Evolutionary conservation across 345 rosid genomes (phyloP).

Genomic region (Eucalyptus marginata): DNA sequence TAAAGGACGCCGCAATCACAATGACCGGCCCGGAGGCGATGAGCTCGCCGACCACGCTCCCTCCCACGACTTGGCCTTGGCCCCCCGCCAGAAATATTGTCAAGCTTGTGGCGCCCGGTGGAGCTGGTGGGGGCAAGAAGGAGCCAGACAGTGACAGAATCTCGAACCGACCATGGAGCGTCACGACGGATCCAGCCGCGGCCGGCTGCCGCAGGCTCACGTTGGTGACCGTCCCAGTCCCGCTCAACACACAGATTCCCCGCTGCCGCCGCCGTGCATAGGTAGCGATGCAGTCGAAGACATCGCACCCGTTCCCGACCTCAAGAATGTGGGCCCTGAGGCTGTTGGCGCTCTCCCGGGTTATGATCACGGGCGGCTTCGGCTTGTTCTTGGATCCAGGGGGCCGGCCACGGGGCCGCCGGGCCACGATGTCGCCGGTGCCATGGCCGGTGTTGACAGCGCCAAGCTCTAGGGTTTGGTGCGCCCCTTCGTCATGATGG

Average conservation of each 20-base stretch:
- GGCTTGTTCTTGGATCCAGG: slow-evolving; percentile 92
- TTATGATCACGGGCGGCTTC: slow-evolving; percentile 84
- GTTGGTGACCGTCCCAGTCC: slow-evolving; percentile 91
- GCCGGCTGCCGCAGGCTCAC: slow-evolving; percentile 88
- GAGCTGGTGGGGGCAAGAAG: slow-evolving; percentile 94
- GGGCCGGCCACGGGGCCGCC: slow-evolving; percentile 91
- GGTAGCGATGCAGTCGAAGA: slow-evolving; percentile 73
- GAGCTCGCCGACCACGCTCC: slow-evolving; percentile 91
- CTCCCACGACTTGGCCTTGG: slow-evolving; percentile 94
- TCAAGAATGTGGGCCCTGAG: slow-evolving; percentile 99
- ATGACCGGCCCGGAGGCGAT: slow-evolving; percentile 90
- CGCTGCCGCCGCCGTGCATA: slow-evolving; percentile 89
- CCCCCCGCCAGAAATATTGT: slow-evolving; percentile 80
- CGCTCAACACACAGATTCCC: slow-evolving; percentile 82
- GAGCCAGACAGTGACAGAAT: slow-evolving; percentile 88
- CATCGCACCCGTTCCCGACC: slow-evolving; percentile 84
- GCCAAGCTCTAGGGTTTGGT: slow-evolving; percentile 31
- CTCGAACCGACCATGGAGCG: slow-evolving; percentile 87
- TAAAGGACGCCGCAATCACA: slow-evolving; percentile 82
- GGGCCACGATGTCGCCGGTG: slow-evolving; percentile 19
- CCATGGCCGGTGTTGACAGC: slow-evolving; percentile 4
- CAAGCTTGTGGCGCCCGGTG: slow-evolving; percentile 91
- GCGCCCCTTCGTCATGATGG: slow-evolving; percentile 24
- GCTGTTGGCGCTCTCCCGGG: slow-evolving; percentile 92
- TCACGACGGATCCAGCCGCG: slow-evolving; percentile 61